A percentile compares a stretch with the other conserved stretches of the same genome.
Conservation (phyloP, 2,329 filamentous ascomycete genomes). For the Diaporthe nobilis region DNA sequence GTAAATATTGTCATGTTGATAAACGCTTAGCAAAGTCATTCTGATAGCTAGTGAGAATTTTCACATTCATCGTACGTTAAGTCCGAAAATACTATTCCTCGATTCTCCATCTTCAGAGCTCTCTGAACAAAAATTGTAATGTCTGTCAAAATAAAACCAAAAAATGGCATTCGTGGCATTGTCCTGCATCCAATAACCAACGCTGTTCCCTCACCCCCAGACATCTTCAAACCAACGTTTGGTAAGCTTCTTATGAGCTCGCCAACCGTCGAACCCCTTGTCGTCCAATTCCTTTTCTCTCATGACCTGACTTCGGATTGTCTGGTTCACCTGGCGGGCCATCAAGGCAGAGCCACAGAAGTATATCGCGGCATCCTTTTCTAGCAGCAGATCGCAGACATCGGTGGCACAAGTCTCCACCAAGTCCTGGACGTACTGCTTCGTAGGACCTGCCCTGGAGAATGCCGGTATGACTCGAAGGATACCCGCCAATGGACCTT, state of each 20-base stretch:
- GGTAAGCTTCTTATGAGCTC: background rate
- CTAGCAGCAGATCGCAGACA: background rate
- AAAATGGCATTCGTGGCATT: too few relatives aligned
- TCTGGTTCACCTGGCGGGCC: background rate
- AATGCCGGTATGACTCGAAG: background rate
- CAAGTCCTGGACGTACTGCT: background rate
- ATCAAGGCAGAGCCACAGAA: background rate
- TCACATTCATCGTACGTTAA: too few relatives aligned
- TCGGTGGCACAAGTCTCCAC: background rate
- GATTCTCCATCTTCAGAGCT: too few relatives aligned
- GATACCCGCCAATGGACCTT: background rate
- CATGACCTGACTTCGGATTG: background rate
- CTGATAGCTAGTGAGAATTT: too few relatives aligned
- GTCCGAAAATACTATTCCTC: too few relatives aligned
- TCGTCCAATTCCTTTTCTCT: background rate
- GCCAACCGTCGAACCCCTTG: background rate
- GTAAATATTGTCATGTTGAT: too few relatives aligned
- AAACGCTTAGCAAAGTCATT: too few relatives aligned
- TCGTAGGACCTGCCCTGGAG: background rate
- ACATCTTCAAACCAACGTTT: slow-evolving; percentile 1
- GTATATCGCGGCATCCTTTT: background rate
- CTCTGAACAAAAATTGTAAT: too few relatives aligned
- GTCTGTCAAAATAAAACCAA: too few relatives aligned
- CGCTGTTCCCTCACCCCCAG: background rate
- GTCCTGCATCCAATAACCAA: too few relatives aligned